These are phyloP conservation scores for Zostera marina DNA, from an alignment of 116 monocot species.

Conservation along the genomic window DNA sequence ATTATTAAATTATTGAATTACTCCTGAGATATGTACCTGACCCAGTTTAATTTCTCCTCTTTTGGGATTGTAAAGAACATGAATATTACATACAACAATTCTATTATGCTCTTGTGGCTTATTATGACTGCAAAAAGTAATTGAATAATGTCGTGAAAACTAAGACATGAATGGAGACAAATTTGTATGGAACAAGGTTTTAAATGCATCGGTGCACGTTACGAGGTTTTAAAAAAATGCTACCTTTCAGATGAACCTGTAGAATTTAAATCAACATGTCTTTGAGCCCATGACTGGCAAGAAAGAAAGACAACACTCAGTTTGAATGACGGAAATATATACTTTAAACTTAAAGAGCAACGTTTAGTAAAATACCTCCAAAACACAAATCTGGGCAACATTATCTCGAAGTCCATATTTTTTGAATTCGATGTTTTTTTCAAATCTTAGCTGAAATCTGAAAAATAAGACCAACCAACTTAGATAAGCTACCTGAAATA, in stretches of 20 bases:
- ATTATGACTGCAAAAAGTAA: slow-evolving; percentile 23
- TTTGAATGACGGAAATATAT: background rate
- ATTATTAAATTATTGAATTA: background rate
- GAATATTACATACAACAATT: slow-evolving; percentile 84
- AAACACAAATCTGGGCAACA: slow-evolving; percentile 94
- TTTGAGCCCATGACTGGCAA: slow-evolving; percentile 48
- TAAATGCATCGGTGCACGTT: no score
- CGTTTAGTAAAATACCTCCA: slow-evolving; percentile 37
- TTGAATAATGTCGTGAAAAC: background rate
- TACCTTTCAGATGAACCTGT: slow-evolving; percentile 33
- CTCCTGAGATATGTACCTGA: slow-evolving; percentile 34
- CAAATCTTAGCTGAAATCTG: slow-evolving; percentile 62
- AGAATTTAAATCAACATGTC: slow-evolving; percentile 13
- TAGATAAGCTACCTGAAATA: background rate
- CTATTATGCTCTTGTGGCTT: slow-evolving; percentile 24
- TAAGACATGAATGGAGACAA: background rate
- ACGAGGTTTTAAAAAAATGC: background rate
- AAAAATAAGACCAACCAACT: background rate
- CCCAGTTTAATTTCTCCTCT: slow-evolving; percentile 95
- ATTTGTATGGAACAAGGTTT: background rate
- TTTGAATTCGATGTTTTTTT: slow-evolving; percentile 75
- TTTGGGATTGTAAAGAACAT: slow-evolving; percentile 94
- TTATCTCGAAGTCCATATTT: slow-evolving; percentile 88
- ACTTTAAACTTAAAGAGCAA: background rate
- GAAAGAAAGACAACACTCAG: slow-evolving; percentile 15